Percentiles rank a stretch among this genome's conserved stretches.
These are phyloP conservation scores for Collybiopsis luxurians DNA, from an alignment of 768 basidiomycete genomes.

Conservation along the genomic window DNA sequence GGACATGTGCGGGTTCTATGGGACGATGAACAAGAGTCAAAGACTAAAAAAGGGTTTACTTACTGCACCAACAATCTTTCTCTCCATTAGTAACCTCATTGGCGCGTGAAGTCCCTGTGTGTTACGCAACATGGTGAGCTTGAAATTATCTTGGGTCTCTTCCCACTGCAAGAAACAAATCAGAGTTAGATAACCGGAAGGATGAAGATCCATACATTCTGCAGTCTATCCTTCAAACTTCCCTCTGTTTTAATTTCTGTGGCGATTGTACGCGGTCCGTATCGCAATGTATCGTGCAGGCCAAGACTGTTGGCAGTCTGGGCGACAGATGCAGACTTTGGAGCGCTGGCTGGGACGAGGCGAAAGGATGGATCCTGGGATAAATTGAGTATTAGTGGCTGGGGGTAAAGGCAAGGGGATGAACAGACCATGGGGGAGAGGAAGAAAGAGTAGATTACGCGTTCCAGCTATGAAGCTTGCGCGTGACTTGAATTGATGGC, in stretches of 20 bases:
- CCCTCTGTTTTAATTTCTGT: conserved; percentile 65
- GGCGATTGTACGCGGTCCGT: conserved; percentile 82
- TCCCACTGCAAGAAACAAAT: conserved; percentile 68
- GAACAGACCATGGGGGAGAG: conserved; percentile 1
- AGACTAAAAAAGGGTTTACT: conserved; percentile 21
- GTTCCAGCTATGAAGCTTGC: conserved; percentile 23
- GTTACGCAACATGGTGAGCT: conserved; percentile 81
- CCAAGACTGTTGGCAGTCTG: conserved; percentile 75
- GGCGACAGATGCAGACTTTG: conserved; percentile 62
- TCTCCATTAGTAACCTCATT: conserved; percentile 90
- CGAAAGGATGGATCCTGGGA: conserved; percentile 51
- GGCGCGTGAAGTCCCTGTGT: conserved; percentile 87
- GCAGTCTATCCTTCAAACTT: conserved; percentile 66
- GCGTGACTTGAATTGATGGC: conserved; percentile 8
- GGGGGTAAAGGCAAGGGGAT: background rate
- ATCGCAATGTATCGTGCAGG: conserved; percentile 82
- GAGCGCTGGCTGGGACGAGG: conserved; percentile 54
- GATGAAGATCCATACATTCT: conserved; percentile 53
- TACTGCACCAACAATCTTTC: conserved; percentile 78
- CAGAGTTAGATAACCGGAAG: background rate
- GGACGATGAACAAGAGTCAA: background rate
- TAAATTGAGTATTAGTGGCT: background rate
- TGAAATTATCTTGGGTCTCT: conserved; percentile 84
- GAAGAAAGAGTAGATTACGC: background rate
- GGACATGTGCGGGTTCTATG: conserved; percentile 66